These are phyloP conservation scores for Pichia exigua DNA, from an alignment of 805 yeast genomes.

Conservation along the genomic window DNA sequence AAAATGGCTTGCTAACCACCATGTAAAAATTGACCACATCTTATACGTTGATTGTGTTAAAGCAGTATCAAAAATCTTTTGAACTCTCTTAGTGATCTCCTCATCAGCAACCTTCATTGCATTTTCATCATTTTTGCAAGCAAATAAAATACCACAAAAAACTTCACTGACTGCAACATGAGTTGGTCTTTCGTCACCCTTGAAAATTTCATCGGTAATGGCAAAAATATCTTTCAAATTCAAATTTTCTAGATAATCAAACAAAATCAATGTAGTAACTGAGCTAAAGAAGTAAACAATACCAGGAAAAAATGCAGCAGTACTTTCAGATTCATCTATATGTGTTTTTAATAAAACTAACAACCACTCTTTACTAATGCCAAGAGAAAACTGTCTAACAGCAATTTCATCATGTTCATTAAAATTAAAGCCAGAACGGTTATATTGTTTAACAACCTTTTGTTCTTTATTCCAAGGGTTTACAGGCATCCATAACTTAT, in stretches of 20 bases:
- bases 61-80: conserved; percentile 42
- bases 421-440: conserved; percentile 26
- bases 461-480: conserved; percentile 62
- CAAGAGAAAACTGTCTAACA: conserved; percentile 35
- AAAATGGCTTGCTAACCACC: conserved; percentile 63
- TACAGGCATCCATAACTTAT: conserved; percentile 55
- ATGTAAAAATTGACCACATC: conserved; percentile 69
- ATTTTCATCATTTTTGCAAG: conserved; percentile 32
- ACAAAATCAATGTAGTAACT: conserved; percentile 41
- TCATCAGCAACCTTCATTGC: conserved; percentile 35
- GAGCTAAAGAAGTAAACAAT: conserved; percentile 52
- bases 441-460: conserved; percentile 34
- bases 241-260: conserved; percentile 36
- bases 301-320: conserved; percentile 56
- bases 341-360: conserved; percentile 39
- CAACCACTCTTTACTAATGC: conserved; percentile 55
- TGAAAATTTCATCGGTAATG: conserved; percentile 43
- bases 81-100: conserved; percentile 38
- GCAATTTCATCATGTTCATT: conserved; percentile 35
- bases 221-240: conserved; percentile 45
- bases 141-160: conserved; percentile 52
- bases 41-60: conserved; percentile 65
- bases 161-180: conserved; percentile 73
- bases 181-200: conserved; percentile 60
- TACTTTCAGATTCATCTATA: conserved; percentile 61